Evolutionary conservation across 257 asterid genomes (phyloP).

Genomic region (Solanum verrucosum): DNA sequence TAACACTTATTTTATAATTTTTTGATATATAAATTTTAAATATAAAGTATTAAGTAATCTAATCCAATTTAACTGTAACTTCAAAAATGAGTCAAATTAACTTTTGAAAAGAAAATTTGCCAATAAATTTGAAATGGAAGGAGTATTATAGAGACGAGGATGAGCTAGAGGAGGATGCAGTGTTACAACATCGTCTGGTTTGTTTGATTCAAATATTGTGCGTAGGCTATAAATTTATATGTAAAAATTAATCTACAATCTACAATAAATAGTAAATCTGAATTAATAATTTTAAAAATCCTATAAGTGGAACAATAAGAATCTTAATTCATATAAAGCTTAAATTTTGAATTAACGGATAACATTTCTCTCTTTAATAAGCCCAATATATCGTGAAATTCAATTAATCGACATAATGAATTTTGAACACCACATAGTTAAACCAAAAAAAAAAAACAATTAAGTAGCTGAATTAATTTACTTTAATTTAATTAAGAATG

Average conservation of each 20-base stretch:
- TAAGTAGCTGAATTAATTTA: background rate
- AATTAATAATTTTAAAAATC: background rate
- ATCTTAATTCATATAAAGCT: background rate
- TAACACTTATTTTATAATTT: too few relatives aligned
- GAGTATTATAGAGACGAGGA: background rate
- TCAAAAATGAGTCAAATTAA: too few relatives aligned
- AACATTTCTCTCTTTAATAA: background rate
- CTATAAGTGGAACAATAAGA: background rate
- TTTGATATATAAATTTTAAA: too few relatives aligned
- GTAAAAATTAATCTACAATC: background rate
- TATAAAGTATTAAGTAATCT: too few relatives aligned
- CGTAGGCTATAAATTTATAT: background rate
- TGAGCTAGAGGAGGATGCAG: background rate
- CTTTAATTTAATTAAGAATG: background rate
- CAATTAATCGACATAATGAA: background rate
- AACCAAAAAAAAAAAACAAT: too few relatives aligned
- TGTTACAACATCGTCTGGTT: background rate
- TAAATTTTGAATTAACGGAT: background rate
- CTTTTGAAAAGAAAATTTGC: background rate
- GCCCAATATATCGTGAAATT: background rate
- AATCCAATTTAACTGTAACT: too few relatives aligned
- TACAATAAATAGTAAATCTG: background rate
- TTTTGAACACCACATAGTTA: too few relatives aligned
- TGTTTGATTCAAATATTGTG: background rate
- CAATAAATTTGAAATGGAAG: background rate